Percentiles rank a stretch among this genome's conserved stretches.
Evolutionary conservation across 176 grass and related monocot species (phyloP).

Genomic region (Ensete ventricosum): DNA sequence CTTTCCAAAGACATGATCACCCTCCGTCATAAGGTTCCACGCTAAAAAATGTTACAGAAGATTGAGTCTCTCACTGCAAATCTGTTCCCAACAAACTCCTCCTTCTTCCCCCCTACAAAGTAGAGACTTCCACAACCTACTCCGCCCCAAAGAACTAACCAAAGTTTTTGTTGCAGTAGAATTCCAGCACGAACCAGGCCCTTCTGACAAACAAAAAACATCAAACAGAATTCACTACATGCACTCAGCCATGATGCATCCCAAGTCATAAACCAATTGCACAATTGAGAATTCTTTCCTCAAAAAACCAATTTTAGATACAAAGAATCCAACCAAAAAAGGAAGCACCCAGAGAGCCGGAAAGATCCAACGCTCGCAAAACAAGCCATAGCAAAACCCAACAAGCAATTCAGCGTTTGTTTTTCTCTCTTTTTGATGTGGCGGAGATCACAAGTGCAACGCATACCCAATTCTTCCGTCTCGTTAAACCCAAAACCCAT

Average conservation of each 20-base stretch:
- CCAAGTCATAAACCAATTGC: neutral
- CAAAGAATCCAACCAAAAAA: neutral
- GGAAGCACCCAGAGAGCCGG: no score
- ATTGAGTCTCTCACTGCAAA: neutral
- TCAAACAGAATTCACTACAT: neutral
- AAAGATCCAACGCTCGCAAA: no score
- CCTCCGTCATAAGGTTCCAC: conserved; percentile 40
- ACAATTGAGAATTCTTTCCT: neutral
- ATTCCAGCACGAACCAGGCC: neutral
- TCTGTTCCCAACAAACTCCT: neutral
- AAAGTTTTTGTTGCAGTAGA: neutral
- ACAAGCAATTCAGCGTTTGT: no score
- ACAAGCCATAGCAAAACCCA: no score
- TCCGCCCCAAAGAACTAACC: neutral
- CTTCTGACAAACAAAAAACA: neutral
- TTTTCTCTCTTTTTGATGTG: neutral
- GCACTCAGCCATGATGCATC: neutral
- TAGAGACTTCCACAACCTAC: neutral
- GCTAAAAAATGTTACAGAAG: neutral
- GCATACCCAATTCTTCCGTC: neutral
- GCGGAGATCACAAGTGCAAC: neutral
- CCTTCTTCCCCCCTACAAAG: no score
- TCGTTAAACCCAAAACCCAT: neutral
- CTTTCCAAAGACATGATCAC: conserved; percentile 40
- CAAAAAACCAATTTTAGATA: neutral